Conservation (phyloP, 2,329 filamentous ascomycete species). For the Penicillium sp. region DNA sequence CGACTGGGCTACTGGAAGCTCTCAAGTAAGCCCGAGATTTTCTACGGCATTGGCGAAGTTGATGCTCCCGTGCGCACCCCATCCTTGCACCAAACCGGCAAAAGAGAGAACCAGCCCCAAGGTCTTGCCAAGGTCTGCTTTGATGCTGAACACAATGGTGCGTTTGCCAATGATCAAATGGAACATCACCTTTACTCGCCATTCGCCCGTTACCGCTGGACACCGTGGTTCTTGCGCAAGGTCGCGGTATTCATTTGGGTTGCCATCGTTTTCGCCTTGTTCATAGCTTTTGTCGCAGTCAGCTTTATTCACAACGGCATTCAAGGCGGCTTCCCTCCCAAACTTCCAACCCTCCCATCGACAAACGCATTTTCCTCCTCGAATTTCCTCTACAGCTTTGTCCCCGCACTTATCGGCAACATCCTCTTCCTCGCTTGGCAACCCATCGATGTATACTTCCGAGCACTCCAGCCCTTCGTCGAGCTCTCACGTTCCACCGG, state of each 20-base stretch:
- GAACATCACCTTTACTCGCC: slow-evolving; percentile 52
- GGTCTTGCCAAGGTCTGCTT: slow-evolving; percentile 35
- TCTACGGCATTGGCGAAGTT: slow-evolving; percentile 73
- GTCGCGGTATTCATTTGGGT: slow-evolving; percentile 63
- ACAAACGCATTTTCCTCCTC: slow-evolving; percentile 71
- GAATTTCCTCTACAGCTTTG: slow-evolving; percentile 77
- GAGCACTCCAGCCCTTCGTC: slow-evolving; percentile 57
- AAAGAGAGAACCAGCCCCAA: slow-evolving; percentile 30
- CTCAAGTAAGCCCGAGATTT: slow-evolving; percentile 63
- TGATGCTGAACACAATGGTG: slow-evolving; percentile 39
- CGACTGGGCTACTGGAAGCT: slow-evolving; percentile 84
- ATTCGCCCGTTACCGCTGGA: slow-evolving; percentile 60
- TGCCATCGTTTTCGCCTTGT: slow-evolving; percentile 56
- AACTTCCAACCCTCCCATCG: slow-evolving; percentile 59
- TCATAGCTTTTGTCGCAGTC: slow-evolving; percentile 69
- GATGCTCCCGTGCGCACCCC: slow-evolving; percentile 50
- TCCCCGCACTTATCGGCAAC: slow-evolving; percentile 57
- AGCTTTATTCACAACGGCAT: slow-evolving; percentile 71
- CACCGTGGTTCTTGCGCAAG: slow-evolving; percentile 72
- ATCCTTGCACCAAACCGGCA: slow-evolving; percentile 31
- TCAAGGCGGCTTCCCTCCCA: slow-evolving; percentile 66
- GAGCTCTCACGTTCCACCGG: slow-evolving; percentile 52
- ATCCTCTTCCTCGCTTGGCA: slow-evolving; percentile 58
- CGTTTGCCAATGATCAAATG: slow-evolving; percentile 44
- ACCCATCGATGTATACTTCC: slow-evolving; percentile 58